Conservation (phyloP, 768 basidiomycete species). For the Serpula lacrymans region DNA sequence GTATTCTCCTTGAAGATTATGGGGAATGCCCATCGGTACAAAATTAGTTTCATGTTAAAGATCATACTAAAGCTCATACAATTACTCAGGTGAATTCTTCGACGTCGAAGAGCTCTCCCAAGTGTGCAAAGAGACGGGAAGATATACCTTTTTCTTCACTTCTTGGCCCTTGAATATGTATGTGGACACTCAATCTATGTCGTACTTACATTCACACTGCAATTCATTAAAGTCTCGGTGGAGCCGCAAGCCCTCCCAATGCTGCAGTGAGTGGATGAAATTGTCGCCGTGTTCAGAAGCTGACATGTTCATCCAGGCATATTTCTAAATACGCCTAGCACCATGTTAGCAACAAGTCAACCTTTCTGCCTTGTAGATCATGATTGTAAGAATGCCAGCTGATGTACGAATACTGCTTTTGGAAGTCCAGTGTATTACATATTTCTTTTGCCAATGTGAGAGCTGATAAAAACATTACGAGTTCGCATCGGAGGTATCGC, state of each 20-base stretch:
- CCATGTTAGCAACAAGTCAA: too few relatives aligned
- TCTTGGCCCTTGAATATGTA: constrained; percentile 75
- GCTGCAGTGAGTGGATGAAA: constrained; percentile 70
- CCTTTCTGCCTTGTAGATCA: too few relatives aligned
- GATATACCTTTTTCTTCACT: constrained; percentile 75
- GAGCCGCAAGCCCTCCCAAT: constrained; percentile 68
- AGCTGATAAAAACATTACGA: too few relatives aligned
- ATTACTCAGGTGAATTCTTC: constrained; percentile 60
- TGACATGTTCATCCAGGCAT: constrained; percentile 22
- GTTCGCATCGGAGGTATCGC: too few relatives aligned
- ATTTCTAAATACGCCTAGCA: too few relatives aligned
- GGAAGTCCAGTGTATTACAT: too few relatives aligned
- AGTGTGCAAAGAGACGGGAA: constrained; percentile 50
- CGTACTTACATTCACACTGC: constrained; percentile 1
- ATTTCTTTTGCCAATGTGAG: too few relatives aligned
- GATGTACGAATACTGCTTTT: too few relatives aligned
- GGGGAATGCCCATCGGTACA: constrained; percentile 72
- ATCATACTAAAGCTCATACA: not conserved
- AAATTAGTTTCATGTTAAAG: constrained; percentile 1
- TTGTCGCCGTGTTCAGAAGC: too few relatives aligned
- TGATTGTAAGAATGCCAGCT: too few relatives aligned
- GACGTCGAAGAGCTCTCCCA: constrained; percentile 63
- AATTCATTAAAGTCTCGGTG: constrained; percentile 47
- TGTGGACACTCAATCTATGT: constrained; percentile 18
- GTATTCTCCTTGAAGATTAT: constrained; percentile 38